phyloP scores from a whole-genome alignment of 495 filamentous ascomycete genomes.

The Penicillium pancosmium region DNA sequence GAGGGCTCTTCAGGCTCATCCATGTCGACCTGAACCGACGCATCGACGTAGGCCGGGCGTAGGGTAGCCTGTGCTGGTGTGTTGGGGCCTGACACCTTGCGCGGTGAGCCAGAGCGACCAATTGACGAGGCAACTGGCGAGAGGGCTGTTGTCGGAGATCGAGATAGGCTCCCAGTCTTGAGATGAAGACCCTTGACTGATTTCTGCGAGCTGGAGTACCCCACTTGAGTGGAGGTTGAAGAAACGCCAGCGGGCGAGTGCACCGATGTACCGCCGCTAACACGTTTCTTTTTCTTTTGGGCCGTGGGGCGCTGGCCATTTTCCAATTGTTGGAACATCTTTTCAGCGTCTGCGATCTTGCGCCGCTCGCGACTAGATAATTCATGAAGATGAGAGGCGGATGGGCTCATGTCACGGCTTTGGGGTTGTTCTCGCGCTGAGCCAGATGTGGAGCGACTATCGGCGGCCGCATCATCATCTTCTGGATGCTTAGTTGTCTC shows the following conservation, averaged over 20 bases:
- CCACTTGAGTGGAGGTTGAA: conserved; percentile 25
- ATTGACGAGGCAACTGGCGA: conserved; percentile 23
- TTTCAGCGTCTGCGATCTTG: conserved; percentile 83
- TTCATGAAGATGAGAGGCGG: conserved; percentile 43
- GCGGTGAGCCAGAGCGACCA: conserved; percentile 29
- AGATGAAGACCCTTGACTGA: conserved; percentile 23
- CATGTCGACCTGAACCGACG: conserved; percentile 48
- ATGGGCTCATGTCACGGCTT: conserved; percentile 83
- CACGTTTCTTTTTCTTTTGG: conserved; percentile 48
- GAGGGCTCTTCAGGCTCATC: conserved; percentile 35
- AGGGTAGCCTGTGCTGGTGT: conserved; percentile 29
- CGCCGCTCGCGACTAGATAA: conserved; percentile 84
- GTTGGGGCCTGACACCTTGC: conserved; percentile 36
- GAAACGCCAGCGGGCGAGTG: conserved; percentile 34
- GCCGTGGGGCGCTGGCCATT: conserved; percentile 47
- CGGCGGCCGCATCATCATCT: conserved; percentile 52
- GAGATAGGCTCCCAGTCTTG: conserved; percentile 28
- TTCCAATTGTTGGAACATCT: conserved; percentile 65
- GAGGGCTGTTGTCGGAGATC: conserved; percentile 31
- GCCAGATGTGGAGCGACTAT: conserved; percentile 69
- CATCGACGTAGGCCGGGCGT: conserved; percentile 47
- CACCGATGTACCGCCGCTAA: conserved; percentile 45
- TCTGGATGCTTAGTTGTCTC: conserved; percentile 60
- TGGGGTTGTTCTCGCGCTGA: conserved; percentile 73
- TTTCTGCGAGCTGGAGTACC: conserved; percentile 17